A percentile compares a stretch with the other conserved stretches of the same genome.
phyloP scores from a whole-genome alignment of 345 rosid species.

The Viola odorata region DNA sequence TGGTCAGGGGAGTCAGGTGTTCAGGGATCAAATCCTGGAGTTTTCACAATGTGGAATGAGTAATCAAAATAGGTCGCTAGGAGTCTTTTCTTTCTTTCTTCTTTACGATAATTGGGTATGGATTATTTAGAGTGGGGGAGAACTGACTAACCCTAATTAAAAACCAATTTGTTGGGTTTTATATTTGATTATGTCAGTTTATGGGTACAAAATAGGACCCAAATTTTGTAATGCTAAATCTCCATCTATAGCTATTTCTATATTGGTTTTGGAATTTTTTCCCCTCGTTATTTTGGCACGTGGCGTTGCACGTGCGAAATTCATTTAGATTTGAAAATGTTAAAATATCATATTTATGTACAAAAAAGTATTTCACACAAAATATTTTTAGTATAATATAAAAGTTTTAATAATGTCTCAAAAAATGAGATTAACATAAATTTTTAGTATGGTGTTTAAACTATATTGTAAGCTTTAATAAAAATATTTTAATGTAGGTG shows the following conservation, averaged over 20 bases:
- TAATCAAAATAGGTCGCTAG: slow-evolving; percentile 12
- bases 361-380: too few species aligned
- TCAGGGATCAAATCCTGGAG: slow-evolving; percentile 68
- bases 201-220: slow-evolving; percentile 15
- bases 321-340: too few species aligned
- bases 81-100: background rate
- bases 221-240: slow-evolving; percentile 14
- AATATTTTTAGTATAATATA: too few species aligned
- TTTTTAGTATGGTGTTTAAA: too few species aligned
- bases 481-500: too few species aligned
- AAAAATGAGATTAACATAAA: too few species aligned
- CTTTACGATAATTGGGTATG: background rate
- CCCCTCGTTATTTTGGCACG: too few species aligned
- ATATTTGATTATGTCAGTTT: slow-evolving; percentile 4
- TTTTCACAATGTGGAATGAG: slow-evolving; percentile 90
- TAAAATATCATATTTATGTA: too few species aligned
- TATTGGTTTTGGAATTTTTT: background rate
- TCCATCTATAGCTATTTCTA: background rate
- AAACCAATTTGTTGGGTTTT: background rate
- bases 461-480: too few species aligned
- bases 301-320: too few species aligned
- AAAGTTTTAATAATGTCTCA: too few species aligned
- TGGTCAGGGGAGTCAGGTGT: slow-evolving; percentile 62
- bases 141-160: background rate
- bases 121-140: background rate